Evolutionary conservation across 1,139 yeast genomes (phyloP).

Genomic region (Nakaseomyces uthaithaninus): DNA sequence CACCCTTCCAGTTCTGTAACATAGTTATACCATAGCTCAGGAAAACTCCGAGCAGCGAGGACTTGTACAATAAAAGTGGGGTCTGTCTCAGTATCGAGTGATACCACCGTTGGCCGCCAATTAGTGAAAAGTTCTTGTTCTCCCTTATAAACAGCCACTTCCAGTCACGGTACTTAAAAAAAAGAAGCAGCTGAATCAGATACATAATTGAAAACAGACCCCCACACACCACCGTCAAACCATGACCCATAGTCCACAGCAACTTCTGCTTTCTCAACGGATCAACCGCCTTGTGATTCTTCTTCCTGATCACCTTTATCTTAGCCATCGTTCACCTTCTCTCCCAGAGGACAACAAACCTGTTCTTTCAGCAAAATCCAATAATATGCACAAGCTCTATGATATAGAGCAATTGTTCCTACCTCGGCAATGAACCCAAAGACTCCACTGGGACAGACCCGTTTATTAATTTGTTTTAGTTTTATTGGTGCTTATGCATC

Average conservation of each 20-base stretch:
- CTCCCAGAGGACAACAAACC: too few relatives aligned
- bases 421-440: too few relatives aligned
- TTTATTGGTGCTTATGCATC: too few relatives aligned
- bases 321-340: constrained; percentile 15
- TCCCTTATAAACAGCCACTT: constrained; percentile 26
- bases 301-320: constrained; percentile 26
- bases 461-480: too few relatives aligned
- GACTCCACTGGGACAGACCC: too few relatives aligned
- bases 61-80: constrained; percentile 43
- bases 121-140: constrained; percentile 18
- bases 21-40: constrained; percentile 48
- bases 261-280: constrained; percentile 34
- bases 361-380: too few relatives aligned
- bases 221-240: constrained; percentile 43
- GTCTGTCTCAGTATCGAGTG: constrained; percentile 38
- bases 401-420: too few relatives aligned
- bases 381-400: too few relatives aligned
- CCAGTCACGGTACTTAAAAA: constrained; percentile 31
- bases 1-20: constrained; percentile 49
- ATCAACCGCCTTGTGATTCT: constrained; percentile 15
- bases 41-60: constrained; percentile 49
- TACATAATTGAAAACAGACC: constrained; percentile 42
- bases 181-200: constrained; percentile 23
- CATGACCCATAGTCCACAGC: constrained; percentile 60
- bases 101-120: constrained; percentile 29